Conservation (phyloP, 2,329 filamentous ascomycete species). For the Penicillium concentricum region DNA sequence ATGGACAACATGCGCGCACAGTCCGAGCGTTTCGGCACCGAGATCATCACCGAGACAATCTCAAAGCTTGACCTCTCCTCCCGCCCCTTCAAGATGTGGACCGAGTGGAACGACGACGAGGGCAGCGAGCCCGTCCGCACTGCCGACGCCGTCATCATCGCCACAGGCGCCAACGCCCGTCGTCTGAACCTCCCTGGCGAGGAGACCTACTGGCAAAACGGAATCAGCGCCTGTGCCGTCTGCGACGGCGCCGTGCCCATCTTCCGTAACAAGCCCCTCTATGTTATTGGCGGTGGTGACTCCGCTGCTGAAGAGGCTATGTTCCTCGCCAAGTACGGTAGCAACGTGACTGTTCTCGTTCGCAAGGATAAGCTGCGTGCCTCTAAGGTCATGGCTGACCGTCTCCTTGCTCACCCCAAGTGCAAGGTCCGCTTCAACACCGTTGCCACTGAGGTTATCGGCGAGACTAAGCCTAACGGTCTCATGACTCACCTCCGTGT, state of each 20-base stretch:
- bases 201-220: conserved; percentile 95
- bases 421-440: conserved; percentile 86
- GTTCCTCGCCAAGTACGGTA: conserved; percentile 96
- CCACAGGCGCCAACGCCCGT: conserved; percentile 88
- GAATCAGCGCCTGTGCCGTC: conserved; percentile 93
- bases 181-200: conserved; percentile 82
- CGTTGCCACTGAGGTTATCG: conserved; percentile 77
- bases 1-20: conserved; percentile 97
- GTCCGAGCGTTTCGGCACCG: conserved; percentile 86
- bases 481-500: conserved; percentile 87
- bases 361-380: conserved; percentile 83
- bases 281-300: conserved; percentile 95
- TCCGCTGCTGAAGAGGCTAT: conserved; percentile 96
- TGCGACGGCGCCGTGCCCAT: conserved; percentile 97
- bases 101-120: conserved; percentile 75
- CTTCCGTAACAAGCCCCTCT: conserved; percentile 92
- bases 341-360: conserved; percentile 91
- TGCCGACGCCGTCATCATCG: conserved; percentile 88
- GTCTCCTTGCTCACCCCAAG: conserved; percentile 80
- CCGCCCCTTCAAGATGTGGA: conserved; percentile 89
- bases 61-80: conserved; percentile 78
- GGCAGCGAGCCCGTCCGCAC: conserved; percentile 73
- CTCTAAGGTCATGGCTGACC: conserved; percentile 86
- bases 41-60: conserved; percentile 91
- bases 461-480: conserved; percentile 69